phyloP scores from a whole-genome alignment of 176 grass and related monocot species.

The Tuctoria greenei region DNA sequence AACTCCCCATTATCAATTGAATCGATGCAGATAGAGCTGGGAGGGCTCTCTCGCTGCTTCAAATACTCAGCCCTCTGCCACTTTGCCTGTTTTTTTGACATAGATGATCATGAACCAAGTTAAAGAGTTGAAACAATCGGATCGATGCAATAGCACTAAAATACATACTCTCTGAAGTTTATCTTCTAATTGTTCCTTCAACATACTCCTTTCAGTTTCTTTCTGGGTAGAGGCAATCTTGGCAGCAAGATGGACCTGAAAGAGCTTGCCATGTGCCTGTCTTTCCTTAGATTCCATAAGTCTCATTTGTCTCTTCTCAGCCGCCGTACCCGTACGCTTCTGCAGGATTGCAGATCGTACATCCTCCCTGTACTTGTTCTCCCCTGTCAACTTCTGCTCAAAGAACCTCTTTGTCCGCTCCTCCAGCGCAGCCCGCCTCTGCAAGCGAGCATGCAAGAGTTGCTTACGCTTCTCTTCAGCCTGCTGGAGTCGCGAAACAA shows the following conservation, averaged over 20 bases:
- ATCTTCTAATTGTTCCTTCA: conserved; percentile 73
- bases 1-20: conserved; percentile 59
- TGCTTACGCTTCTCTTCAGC: conserved; percentile 74
- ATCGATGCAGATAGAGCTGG: conserved; percentile 27
- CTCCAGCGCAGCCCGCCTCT: conserved; percentile 65
- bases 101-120: conserved; percentile 19
- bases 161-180: conserved; percentile 73
- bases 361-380: conserved; percentile 81
- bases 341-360: conserved; percentile 73
- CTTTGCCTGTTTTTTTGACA: conserved; percentile 56
- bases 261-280: conserved; percentile 52
- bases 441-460: conserved; percentile 57
- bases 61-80: conserved; percentile 68
- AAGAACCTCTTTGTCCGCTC: conserved; percentile 72
- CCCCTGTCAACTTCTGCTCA: conserved; percentile 46
- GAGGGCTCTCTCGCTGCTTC: conserved; percentile 63
- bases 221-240: conserved; percentile 55
- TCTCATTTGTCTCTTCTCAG: conserved; percentile 62
- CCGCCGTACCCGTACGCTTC: conserved; percentile 65
- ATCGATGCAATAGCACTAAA: conserved; percentile 6
- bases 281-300: conserved; percentile 76
- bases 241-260: conserved; percentile 56
- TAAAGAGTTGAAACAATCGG: conserved; percentile 15
- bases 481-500: conserved; percentile 57
- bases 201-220: conserved; percentile 68